A percentile compares a stretch with the other conserved stretches of the same genome.
Evolutionary conservation across 768 basidiomycete genomes (phyloP).

Genomic region (Suillus plorans): DNA sequence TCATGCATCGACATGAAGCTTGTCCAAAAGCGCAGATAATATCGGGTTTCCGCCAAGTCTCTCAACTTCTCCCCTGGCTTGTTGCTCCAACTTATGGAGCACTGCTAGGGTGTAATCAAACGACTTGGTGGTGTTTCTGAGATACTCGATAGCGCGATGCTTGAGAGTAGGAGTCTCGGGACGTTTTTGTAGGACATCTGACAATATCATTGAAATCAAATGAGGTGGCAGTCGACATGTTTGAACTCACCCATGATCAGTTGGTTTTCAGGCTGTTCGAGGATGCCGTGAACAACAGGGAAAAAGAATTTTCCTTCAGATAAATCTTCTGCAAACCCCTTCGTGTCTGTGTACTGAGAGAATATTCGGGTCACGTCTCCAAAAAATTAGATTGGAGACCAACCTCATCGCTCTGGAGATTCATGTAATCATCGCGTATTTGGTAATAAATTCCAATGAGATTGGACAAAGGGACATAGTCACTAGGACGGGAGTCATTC

Average conservation of each 20-base stretch:
- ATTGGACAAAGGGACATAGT: slow-evolving; percentile 86
- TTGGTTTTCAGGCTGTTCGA: slow-evolving; percentile 68
- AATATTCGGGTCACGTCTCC: background rate
- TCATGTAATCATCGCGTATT: slow-evolving; percentile 92
- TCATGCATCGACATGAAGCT: slow-evolving; percentile 38
- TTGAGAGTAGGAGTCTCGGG: slow-evolving; percentile 81
- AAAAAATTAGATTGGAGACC: background rate
- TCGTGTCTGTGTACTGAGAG: slow-evolving; percentile 73
- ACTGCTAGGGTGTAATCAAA: slow-evolving; percentile 81
- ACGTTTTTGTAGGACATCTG: slow-evolving; percentile 86
- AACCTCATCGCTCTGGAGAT: slow-evolving; percentile 79
- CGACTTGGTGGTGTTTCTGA: slow-evolving; percentile 66
- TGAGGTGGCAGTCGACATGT: background rate
- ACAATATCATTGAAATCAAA: background rate
- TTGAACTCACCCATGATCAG: slow-evolving; percentile 70
- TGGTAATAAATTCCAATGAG: slow-evolving; percentile 88
- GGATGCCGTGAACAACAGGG: slow-evolving; percentile 86
- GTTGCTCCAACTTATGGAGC: slow-evolving; percentile 18
- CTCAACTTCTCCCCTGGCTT: slow-evolving; percentile 58
- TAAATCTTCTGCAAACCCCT: slow-evolving; percentile 87
- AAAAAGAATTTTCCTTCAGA: slow-evolving; percentile 97
- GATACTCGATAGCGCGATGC: slow-evolving; percentile 70
- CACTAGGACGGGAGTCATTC: slow-evolving; percentile 40
- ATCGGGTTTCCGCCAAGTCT: slow-evolving; percentile 71
- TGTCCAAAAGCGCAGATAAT: slow-evolving; percentile 54